Evolutionary conservation across 257 asterid species (phyloP), one percentile per base, ranked within the genome.

Genomic region (Ligustrum vulgare): DNA sequence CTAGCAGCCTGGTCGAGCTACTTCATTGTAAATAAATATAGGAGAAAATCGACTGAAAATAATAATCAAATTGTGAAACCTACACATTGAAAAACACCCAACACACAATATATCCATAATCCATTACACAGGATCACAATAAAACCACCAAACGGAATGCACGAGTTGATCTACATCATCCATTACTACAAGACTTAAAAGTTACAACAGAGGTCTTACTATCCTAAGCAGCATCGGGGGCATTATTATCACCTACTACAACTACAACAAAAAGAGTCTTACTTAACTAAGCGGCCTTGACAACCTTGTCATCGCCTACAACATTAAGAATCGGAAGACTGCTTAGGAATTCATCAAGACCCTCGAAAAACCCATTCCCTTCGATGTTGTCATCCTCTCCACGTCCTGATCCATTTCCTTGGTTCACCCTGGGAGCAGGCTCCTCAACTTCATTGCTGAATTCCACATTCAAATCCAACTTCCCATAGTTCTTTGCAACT

Each of bases 341-440:
- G 89, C 89, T 93, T 5, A 93, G 87, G 82, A 88, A 95, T 51
- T 95, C 99, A 83, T 95, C 98, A 74, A 95, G 97, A 20, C 99
- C 99, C 82, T 95, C 99, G 73, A 95, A 95, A 71, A 93, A 91
- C 65, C 90, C 99, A 71, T 83, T 84, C 76, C 97, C 98, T 84
- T 93, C 98, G 65, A 89, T 87, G 75, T 87, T 92, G 51, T 89
- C 98, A 67, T 91, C 97, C 82, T 82, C 94, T 49, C 96, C 98
- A 8, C 87, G 89, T 68, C 79, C 84, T 12, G 91, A 71, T 67
- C 91, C 97, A 67, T 78, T 83, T 67, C 82, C 94, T 56, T 80
- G 92, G 78, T 81, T 81, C 75, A 67, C 81, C 83, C 89, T 85
- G 20, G 86, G 86, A 15, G 84, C 89, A 64, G 92, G 89, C 81